Evolutionary conservation across 129 eudicot genomes (phyloP).

Genomic region (Deinandra increscens): DNA sequence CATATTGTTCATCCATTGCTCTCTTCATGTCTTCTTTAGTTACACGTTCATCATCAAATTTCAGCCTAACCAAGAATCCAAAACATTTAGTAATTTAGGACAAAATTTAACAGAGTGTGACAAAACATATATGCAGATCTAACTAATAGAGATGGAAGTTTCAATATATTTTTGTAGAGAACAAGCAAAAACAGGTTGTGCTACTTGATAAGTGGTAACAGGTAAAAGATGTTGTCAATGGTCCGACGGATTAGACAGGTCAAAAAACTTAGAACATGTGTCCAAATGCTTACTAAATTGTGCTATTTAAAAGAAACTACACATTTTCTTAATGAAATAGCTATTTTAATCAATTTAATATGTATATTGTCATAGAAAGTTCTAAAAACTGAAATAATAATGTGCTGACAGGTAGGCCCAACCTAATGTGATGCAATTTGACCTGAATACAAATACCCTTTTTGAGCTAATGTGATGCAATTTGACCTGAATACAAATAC

Average conservation of each 20-base stretch:
- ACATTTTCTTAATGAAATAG: background rate
- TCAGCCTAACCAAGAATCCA: constrained; percentile 47
- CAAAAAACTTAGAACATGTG: background rate
- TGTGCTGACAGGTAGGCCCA: background rate
- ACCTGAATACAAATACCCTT: background rate
- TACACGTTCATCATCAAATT: constrained; percentile 96
- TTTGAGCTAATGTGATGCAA: background rate
- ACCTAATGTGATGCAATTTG: background rate
- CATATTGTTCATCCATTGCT: constrained; percentile 97
- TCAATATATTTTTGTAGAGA: background rate
- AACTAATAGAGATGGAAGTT: background rate
- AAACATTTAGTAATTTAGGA: background rate
- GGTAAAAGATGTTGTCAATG: background rate
- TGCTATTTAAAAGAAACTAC: background rate
- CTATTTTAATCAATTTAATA: background rate
- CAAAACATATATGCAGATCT: background rate
- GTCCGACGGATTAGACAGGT: background rate
- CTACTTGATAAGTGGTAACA: background rate
- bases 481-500: background rate
- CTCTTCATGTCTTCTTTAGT: constrained; percentile 91
- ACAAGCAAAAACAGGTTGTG: background rate
- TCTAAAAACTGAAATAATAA: too few relatives aligned
- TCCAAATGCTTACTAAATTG: background rate
- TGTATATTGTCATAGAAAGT: background rate
- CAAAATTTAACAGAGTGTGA: background rate